These are phyloP conservation scores for Paramecium sexaurelia DNA, from an alignment of 73 alveolate genomes.

Conservation along the genomic window DNA sequence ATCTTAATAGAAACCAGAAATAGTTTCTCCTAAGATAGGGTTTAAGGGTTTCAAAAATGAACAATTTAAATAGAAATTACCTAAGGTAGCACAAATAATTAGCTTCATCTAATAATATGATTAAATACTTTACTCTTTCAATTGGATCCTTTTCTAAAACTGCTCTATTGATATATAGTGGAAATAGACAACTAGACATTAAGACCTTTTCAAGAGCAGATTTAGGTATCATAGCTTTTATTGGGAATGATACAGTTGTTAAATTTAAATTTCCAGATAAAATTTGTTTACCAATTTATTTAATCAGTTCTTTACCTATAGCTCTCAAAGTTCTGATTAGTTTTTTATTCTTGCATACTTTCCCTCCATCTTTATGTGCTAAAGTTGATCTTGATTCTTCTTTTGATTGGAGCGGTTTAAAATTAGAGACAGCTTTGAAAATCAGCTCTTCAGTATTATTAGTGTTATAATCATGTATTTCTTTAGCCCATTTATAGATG, in stretches of 20 bases:
- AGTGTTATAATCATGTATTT: neutral
- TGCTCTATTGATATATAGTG: constrained; percentile 80
- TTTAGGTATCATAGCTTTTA: constrained; percentile 80
- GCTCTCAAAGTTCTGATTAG: constrained; percentile 65
- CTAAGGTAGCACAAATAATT: constrained; percentile 71
- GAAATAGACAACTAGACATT: constrained; percentile 67
- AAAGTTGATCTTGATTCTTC: constrained; percentile 55
- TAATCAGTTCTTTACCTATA: constrained; percentile 81
- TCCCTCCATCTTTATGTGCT: constrained; percentile 64
- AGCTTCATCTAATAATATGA: constrained; percentile 2
- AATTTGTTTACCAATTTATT: constrained; percentile 77
- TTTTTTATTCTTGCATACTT: constrained; percentile 61
- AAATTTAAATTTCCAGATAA: constrained; percentile 82
- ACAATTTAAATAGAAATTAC: constrained; percentile 72
- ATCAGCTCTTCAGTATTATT: constrained; percentile 14
- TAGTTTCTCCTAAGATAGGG: constrained; percentile 97
- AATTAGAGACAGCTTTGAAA: neutral
- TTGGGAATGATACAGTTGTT: constrained; percentile 82
- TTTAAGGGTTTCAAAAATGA: constrained; percentile 88
- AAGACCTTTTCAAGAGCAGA: constrained; percentile 74
- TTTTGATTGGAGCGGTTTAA: constrained; percentile 46
- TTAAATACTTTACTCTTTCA: constrained; percentile 74
- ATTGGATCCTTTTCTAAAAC: constrained; percentile 73
- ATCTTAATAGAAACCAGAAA: constrained; percentile 89
- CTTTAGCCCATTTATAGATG: constrained; percentile 30